phyloP scores from a whole-genome alignment of 1,284 basidiomycete genomes.

The Leccinum subatratum region DNA sequence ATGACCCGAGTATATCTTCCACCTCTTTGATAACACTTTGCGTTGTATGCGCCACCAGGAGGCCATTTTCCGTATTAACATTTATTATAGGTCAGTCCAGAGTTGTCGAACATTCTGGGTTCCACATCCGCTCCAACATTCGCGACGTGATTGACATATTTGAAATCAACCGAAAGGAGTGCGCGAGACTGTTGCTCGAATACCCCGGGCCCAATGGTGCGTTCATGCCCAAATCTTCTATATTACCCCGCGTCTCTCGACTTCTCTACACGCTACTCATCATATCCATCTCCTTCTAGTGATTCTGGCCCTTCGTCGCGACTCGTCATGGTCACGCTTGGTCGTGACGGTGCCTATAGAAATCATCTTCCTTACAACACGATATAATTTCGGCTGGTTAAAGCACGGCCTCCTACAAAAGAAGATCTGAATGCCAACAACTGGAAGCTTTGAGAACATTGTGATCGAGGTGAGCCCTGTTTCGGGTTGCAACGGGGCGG shows the following conservation, averaged over 20 bases:
- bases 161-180: conserved; percentile 95
- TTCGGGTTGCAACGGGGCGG: background rate
- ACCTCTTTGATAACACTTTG: conserved; percentile 75
- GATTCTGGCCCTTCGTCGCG: too few relatives aligned
- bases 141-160: conserved; percentile 88
- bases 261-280: too few relatives aligned
- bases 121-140: conserved; percentile 73
- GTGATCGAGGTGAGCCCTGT: conserved; percentile 62
- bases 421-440: conserved; percentile 55
- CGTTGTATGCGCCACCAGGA: conserved; percentile 22
- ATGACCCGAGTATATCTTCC: conserved; percentile 57
- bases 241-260: too few relatives aligned
- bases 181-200: conserved; percentile 81
- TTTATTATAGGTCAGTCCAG: conserved; percentile 63
- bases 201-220: conserved; percentile 80
- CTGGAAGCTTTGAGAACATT: conserved; percentile 74
- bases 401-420: conserved; percentile 36
- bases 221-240: conserved; percentile 67
- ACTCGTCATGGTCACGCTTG: too few relatives aligned
- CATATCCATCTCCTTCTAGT: too few relatives aligned
- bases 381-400: too few relatives aligned
- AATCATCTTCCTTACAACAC: too few relatives aligned
- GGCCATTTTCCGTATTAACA: conserved; percentile 5
- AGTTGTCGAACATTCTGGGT: conserved; percentile 72
- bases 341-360: too few relatives aligned